Evolutionary conservation across 2,329 filamentous ascomycete genomes (phyloP), one percentile per base, ranked within the genome.

Genomic region (Cercospora sp.): DNA sequence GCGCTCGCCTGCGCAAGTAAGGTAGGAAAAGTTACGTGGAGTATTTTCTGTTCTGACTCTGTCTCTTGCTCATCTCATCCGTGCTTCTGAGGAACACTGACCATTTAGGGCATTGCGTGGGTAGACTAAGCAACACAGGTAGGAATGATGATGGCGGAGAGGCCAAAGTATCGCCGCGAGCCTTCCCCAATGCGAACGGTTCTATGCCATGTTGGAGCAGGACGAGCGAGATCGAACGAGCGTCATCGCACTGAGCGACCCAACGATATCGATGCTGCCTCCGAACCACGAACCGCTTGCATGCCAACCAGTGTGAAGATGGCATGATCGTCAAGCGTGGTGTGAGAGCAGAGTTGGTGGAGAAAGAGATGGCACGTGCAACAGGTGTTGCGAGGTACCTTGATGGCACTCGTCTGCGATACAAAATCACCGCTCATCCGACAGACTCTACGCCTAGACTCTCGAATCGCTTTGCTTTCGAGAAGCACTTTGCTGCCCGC

Each of bases 1-100:
- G 91, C 77, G 93, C 92, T 13, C 69, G 65, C n/a, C 61, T 75
- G 24, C 61, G 85, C 83, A 74, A 79, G 10, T 68, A 37, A 64
- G 62, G 62, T 64, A 58, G 62, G 62, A 64, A 40, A 55, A 32
- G n/a, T 55, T 62, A 24, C 24, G 43, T 59, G 40, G 40, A 61
- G 65, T 62, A 57, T 43, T 10, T 51, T 30, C 12, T 37, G 12
- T 34, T 63, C 32, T 24, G 49, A 5, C 10, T 55, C 21, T 51
- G 26, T 18, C 28, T 51, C 26, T n/a, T n/a, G 10, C 18, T 26
- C 45, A 24, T 53, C 12, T 37, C 16, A 12, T 63, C 12, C 32
- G 30, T 40, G 32, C 12, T 24, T 43, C 32, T n/a, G n/a, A 6
- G 34, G 4, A 9, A 4, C 8, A 51, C 34, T 57, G 30, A 43